Percentiles rank a stretch among this genome's conserved stretches.
Evolutionary conservation across 1,284 basidiomycete genomes (phyloP).

Genomic region (Ganoderma boninense): DNA sequence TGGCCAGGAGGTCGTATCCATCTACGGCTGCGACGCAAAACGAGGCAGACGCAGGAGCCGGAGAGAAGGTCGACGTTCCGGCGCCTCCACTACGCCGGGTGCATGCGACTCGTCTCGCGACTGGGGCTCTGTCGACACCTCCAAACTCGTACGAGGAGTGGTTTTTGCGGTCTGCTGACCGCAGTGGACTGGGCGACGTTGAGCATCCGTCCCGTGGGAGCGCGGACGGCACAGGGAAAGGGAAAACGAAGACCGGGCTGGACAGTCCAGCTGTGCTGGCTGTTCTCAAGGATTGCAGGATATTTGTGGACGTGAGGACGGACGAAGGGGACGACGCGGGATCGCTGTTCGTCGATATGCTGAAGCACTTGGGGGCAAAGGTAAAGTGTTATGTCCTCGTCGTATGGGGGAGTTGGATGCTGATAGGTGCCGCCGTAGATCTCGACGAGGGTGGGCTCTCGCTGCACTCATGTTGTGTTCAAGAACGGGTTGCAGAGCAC

Average conservation of each 20-base stretch:
- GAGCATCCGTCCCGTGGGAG: conserved; percentile 5
- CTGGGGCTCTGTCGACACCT: conserved; percentile 29
- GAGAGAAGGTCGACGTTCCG: conserved; percentile 16
- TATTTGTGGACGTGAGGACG: conserved; percentile 91
- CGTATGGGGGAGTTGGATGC: not conserved
- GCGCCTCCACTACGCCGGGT: conserved; percentile 15
- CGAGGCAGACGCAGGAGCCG: not conserved
- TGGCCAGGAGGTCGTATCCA: conserved; percentile 21
- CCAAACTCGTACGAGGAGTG: conserved; percentile 22
- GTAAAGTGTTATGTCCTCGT: conserved; percentile 52
- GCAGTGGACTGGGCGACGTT: conserved; percentile 1
- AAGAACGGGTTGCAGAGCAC: conserved; percentile 89
- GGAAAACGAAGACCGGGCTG: conserved; percentile 47
- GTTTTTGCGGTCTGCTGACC: conserved; percentile 3
- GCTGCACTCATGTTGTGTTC: conserved; percentile 90
- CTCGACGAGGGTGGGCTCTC: conserved; percentile 71
- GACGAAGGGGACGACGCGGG: conserved; percentile 89
- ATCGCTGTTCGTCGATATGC: conserved; percentile 86
- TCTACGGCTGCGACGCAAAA: not conserved
- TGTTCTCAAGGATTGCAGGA: conserved; percentile 79
- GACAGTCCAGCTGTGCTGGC: conserved; percentile 44
- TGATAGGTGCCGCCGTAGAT: conserved; percentile 50
- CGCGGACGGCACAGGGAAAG: conserved; percentile 33
- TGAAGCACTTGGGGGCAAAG: conserved; percentile 83
- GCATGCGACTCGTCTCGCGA: conserved; percentile 29